These are phyloP conservation scores for Xylariaceae sp. DNA, from an alignment of 2,329 filamentous ascomycete species.

Conservation along the genomic window DNA sequence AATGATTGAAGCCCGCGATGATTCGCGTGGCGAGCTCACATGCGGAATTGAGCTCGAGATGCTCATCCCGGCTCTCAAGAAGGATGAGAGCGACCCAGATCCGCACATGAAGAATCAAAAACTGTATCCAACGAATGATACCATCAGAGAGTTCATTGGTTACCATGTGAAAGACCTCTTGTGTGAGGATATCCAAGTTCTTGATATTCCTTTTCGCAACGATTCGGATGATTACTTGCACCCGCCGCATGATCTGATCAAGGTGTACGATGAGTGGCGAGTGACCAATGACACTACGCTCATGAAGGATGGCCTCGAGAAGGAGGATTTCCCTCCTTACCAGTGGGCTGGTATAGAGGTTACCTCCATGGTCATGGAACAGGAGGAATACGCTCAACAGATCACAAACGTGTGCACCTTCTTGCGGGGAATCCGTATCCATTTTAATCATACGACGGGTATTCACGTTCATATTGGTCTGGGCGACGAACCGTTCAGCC, in stretches of 20 bases:
- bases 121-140: background rate
- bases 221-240: conserved; percentile 16
- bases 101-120: conserved; percentile 5
- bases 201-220: conserved; percentile 12
- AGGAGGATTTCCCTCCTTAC: background rate
- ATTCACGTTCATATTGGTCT: conserved; percentile 29
- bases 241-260: conserved; percentile 16
- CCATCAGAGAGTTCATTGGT: background rate
- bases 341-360: conserved; percentile 22
- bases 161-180: background rate
- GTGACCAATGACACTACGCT: conserved; percentile 18
- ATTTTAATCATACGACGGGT: conserved; percentile 22
- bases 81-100: conserved; percentile 12
- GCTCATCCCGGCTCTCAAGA: conserved; percentile 11
- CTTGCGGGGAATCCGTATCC: conserved; percentile 19
- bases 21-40: conserved; percentile 22
- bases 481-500: conserved; percentile 26
- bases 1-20: conserved; percentile 16
- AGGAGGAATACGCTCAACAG: conserved; percentile 11
- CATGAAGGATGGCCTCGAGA: background rate
- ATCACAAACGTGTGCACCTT: conserved; percentile 21
- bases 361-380: conserved; percentile 23
- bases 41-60: conserved; percentile 30
- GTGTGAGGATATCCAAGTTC: conserved; percentile 2
- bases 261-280: conserved; percentile 24